Conservation (phyloP, 148 eudicot species). For the Spergularia marina region DNA sequence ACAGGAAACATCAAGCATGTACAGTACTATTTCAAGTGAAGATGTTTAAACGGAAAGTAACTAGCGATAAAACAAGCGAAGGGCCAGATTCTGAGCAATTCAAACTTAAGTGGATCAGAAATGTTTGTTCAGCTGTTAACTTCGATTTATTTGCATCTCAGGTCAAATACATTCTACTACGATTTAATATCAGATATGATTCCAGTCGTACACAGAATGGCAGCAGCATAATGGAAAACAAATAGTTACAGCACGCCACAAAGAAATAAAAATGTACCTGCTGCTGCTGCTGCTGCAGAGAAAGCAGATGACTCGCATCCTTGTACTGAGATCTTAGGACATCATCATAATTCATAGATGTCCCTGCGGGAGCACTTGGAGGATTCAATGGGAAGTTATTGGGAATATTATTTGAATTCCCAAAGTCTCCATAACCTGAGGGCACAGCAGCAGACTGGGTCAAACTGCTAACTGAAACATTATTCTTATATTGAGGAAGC, state of each 20-base stretch:
- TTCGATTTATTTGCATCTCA: too few species aligned
- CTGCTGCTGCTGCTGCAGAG: constrained; percentile 91
- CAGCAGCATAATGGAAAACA: neutral
- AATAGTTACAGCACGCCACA: neutral
- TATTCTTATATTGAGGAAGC: constrained; percentile 79
- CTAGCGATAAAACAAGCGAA: neutral
- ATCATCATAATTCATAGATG: constrained; percentile 65
- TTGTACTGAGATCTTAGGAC: constrained; percentile 69
- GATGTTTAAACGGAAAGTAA: neutral
- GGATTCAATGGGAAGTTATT: constrained; percentile 64
- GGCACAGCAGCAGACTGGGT: constrained; percentile 78
- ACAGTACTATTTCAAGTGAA: neutral
- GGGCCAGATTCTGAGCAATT: neutral
- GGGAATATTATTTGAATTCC: constrained; percentile 61
- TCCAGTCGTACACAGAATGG: neutral
- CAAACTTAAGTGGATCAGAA: too few species aligned
- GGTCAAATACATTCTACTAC: neutral
- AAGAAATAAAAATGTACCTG: constrained; percentile 47
- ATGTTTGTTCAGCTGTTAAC: too few species aligned
- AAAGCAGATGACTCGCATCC: constrained; percentile 67
- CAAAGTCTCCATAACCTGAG: constrained; percentile 82
- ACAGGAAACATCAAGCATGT: neutral
- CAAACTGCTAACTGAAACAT: constrained; percentile 58
- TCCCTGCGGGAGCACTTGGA: constrained; percentile 64
- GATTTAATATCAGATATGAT: neutral